These are phyloP conservation scores for Citrullus colocynthis DNA, from an alignment of 306 rosid genomes.

Conservation along the genomic window DNA sequence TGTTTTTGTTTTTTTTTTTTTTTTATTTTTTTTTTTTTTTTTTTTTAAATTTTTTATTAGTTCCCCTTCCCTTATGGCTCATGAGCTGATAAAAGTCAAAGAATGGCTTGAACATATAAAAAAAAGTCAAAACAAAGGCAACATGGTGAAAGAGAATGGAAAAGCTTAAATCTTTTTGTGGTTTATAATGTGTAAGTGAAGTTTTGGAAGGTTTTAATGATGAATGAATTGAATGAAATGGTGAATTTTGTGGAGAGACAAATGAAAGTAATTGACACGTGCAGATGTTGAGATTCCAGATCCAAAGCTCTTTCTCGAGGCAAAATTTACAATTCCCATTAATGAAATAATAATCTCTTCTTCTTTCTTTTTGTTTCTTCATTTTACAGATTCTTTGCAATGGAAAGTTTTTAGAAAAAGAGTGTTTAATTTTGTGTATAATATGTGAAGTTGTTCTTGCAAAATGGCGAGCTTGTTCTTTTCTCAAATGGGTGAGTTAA, in stretches of 20 bases:
- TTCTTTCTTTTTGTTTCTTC: not conserved
- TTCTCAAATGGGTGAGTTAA: too few species aligned
- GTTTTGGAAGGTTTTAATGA: not conserved
- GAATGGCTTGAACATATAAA: not conserved
- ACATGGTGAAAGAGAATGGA: not conserved
- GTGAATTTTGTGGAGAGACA: not conserved
- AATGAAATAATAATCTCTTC: not conserved
- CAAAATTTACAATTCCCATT: not conserved
- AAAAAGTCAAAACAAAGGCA: not conserved
- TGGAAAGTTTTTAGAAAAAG: not conserved
- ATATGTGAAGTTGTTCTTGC: too few species aligned
- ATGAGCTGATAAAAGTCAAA: not conserved
- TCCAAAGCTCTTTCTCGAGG: conserved; percentile 3
- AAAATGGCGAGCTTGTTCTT: too few species aligned
- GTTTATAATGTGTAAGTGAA: not conserved
- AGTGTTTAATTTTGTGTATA: too few species aligned
- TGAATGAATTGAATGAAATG: not conserved
- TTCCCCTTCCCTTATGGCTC: not conserved
- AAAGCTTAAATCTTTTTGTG: not conserved
- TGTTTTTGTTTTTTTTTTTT: not conserved
- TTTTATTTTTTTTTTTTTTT: not conserved
- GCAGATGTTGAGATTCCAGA: not conserved
- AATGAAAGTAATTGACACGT: conserved; percentile 1
- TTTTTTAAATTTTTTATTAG: too few species aligned
- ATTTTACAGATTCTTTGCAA: not conserved